phyloP scores from a whole-genome alignment of 2,329 filamentous ascomycete genomes.

The Talaromyces pinophilus region DNA sequence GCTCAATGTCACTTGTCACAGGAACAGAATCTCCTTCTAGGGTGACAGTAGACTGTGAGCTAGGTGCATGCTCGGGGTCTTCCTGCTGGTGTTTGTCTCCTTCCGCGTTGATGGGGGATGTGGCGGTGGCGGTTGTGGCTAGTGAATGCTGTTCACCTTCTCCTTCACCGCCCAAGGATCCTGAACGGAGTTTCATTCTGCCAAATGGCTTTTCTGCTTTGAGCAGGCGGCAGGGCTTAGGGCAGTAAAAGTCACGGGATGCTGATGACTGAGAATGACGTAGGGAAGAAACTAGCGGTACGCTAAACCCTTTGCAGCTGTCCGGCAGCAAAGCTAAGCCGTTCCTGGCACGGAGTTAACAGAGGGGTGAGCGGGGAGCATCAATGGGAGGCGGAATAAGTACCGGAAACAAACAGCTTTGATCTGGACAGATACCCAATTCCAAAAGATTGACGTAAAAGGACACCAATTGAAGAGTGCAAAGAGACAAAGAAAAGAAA shows the following conservation, averaged over 20 bases:
- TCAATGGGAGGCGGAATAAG: background rate
- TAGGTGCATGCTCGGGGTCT: background rate
- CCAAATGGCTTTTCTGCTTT: background rate
- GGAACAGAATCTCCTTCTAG: background rate
- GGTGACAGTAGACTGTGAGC: background rate
- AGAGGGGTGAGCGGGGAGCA: conserved; percentile 10
- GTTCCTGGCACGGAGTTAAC: conserved; percentile 16
- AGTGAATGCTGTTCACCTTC: background rate
- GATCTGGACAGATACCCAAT: background rate
- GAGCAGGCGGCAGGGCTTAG: conserved; percentile 14
- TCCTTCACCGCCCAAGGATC: background rate
- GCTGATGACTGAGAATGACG: background rate
- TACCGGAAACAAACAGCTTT: background rate
- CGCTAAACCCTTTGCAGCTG: conserved; percentile 11
- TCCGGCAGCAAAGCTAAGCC: conserved; percentile 7
- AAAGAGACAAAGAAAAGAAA: background rate
- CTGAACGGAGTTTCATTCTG: conserved; percentile 12
- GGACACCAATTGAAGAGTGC: background rate
- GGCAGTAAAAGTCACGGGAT: conserved; percentile 15
- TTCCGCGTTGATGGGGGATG: conserved; percentile 4
- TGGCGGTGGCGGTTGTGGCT: conserved; percentile 19
- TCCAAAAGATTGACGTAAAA: background rate
- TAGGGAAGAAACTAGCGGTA: background rate
- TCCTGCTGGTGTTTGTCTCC: background rate
- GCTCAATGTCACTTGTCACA: background rate